Evolutionary conservation across 192 early-diverging fungal species (phyloP).

Genomic region (Geranomyces variabilis): DNA sequence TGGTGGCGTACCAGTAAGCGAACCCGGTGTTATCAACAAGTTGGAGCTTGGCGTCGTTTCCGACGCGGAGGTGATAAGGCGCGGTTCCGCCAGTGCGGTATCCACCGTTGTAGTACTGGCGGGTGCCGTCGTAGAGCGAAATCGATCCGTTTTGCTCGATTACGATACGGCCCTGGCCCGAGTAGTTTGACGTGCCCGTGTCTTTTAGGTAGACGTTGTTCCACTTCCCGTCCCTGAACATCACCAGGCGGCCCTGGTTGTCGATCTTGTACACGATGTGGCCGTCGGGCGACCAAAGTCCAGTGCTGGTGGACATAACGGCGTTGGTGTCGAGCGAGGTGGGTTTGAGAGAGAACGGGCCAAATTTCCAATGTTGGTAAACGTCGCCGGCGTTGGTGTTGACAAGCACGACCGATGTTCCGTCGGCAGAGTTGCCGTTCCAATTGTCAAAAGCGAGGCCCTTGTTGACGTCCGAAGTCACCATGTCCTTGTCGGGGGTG

Average conservation of each 20-base stretch:
- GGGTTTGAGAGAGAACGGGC: background rate
- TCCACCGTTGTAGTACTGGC: background rate
- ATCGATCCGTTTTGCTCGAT: background rate
- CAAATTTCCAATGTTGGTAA: background rate
- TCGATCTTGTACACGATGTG: background rate
- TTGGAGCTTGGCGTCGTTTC: no score
- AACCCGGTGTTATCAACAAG: no score
- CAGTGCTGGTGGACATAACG: background rate
- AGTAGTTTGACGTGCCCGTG: background rate
- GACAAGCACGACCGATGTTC: background rate
- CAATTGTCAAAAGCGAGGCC: background rate
- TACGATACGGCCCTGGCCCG: background rate
- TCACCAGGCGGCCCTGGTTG: background rate
- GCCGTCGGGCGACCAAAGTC: background rate
- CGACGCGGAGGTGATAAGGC: background rate
- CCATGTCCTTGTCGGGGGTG: background rate
- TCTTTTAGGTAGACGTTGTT: background rate
- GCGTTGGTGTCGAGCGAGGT: constrained; percentile 2
- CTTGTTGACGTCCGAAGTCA: background rate
- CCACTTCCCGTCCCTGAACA: background rate
- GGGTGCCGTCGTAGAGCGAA: background rate
- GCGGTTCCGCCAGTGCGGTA: background rate
- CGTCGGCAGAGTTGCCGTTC: background rate
- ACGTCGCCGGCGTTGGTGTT: background rate
- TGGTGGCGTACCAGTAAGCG: no score